These are phyloP conservation scores for Melocanna baccifera DNA, from an alignment of 176 grass and related monocot genomes.

Conservation along the genomic window DNA sequence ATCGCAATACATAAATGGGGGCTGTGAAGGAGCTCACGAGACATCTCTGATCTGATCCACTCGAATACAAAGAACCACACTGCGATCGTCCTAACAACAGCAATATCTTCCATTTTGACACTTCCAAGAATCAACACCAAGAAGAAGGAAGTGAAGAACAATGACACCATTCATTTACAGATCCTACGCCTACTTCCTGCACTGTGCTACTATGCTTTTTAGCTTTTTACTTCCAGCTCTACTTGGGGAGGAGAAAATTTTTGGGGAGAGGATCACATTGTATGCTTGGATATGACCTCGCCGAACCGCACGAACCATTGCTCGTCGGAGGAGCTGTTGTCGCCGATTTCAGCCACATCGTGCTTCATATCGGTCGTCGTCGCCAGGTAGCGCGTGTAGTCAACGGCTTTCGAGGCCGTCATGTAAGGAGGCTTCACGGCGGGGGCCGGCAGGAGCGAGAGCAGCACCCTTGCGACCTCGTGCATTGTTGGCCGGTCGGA, in stretches of 20 bases:
- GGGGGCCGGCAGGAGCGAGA: slow-evolving; percentile 67
- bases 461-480: slow-evolving; percentile 72
- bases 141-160: slow-evolving; percentile 10
- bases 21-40: slow-evolving; percentile 47
- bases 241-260: slow-evolving; percentile 27
- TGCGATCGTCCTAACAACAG: neutral
- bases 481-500: slow-evolving; percentile 91
- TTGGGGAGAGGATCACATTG: slow-evolving; percentile 36
- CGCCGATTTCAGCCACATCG: slow-evolving; percentile 38
- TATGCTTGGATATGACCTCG: slow-evolving; percentile 94
- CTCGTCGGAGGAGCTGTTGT: slow-evolving; percentile 76
- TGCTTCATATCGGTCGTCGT: slow-evolving; percentile 36
- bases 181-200: slow-evolving; percentile 50
- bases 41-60: slow-evolving; percentile 17
- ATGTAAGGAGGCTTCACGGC: slow-evolving; percentile 34
- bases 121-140: neutral
- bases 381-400: slow-evolving; percentile 68
- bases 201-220: slow-evolving; percentile 48
- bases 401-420: slow-evolving; percentile 24
- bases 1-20: slow-evolving; percentile 13
- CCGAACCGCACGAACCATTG: slow-evolving; percentile 95
- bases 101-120: slow-evolving; percentile 20
- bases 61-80: slow-evolving; percentile 24
- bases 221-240: slow-evolving; percentile 27
- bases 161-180: slow-evolving; percentile 11